Evolutionary conservation across 202 grass and related monocot species (phyloP), one percentile per base, ranked within the genome.

Genomic region (Carex arenaria): DNA sequence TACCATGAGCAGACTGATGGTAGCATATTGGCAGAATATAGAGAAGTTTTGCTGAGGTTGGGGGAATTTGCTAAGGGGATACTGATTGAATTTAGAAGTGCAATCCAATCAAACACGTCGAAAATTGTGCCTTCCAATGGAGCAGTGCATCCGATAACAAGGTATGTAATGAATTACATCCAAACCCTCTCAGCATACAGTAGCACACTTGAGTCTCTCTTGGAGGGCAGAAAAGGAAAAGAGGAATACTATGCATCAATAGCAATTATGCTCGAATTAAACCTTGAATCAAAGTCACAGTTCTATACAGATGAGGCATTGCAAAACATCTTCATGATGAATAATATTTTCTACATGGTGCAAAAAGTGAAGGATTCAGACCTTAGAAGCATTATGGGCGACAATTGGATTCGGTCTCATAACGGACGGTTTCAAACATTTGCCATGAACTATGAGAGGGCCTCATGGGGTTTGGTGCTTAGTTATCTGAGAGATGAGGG

Each of bases 101-200:
- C 55, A 3, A 90, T 98, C 66, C 81, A 90, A 84, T 85, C 86
- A 42, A 85, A 93, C 83, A 90, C 81, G 45, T 92, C 91, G 30
- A 86, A 91, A 32, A 98, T n/a, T 83, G 76, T 77, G 47, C 86
- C 90, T 59, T 49, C 88, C 64, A 71, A 87, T 82, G 92, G 93
- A 32, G 85, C 54, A 32, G 86, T 98, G 59, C 95, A 95, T 81
- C 93, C 91, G n/a, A 86, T 95, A 72, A 89, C 95, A 78, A 91
- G 89, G 73, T 98, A 98, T 93, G 95, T 98, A 30, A 98, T 95
- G 95, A 98, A 98, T 84, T 98, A 95, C 76, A 93, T 98, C 63
- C 90, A 77, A 52, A 79, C 91, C 81, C 86, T 98, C 64, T 84
- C 86, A 14, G 86, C 59, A 90, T 98, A 92, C 61, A 88, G 88